Base-by-base conservation (phyloP, 2,329 filamentous ascomycete genomes). In the Epichloe gansuensis region DNA sequence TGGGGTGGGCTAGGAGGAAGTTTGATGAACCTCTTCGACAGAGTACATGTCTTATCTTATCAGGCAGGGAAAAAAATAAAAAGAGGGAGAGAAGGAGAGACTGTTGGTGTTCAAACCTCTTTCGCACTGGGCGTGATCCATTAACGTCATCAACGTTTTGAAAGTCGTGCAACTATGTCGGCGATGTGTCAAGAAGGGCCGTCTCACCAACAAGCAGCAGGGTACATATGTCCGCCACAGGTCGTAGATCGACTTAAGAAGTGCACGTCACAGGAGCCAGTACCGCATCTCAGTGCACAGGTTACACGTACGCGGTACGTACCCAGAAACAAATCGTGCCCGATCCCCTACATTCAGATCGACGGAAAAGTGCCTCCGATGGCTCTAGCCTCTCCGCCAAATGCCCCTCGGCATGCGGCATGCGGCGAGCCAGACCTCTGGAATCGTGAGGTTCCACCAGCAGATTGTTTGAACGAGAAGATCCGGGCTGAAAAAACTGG, bases 211-310 rank as follows among this genome's bases (percentile, higher is more conserved):
- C 49, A 51, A 45, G 42, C 41, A 38, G 13, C 41, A 28, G 35
- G 42, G 41, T n/a, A 25, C 31, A 42, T 49, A 50, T 35, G 41
- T 53, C 52, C 52, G 52, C 43, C 17, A 23, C 9, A 46, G 9
- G 23, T 37, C 38, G 21, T 43, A 41, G 39, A 52, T 55, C 46
- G 47, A 43, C 15, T 34, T 50, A 12, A 48, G 37, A 45, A 46
- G 53, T 47, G 53, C 43, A 55, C 46, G 21, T 41, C 43, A 12
- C 46, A 46, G 13, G 9, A 28, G 21, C 17, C 34, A 37, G 50
- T 50, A 49, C 53, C 51, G 53, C 53, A 52, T 52, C 53, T 52
- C 46, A 49, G 53, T 55, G 50, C 34, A 23, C 51, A 35, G 34
- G 50, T 55, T 42, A 50, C 53, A 52, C 53, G 23, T 21, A 21